phyloP scores from a whole-genome alignment of 768 basidiomycete species.

The Chalciporus chontae region DNA sequence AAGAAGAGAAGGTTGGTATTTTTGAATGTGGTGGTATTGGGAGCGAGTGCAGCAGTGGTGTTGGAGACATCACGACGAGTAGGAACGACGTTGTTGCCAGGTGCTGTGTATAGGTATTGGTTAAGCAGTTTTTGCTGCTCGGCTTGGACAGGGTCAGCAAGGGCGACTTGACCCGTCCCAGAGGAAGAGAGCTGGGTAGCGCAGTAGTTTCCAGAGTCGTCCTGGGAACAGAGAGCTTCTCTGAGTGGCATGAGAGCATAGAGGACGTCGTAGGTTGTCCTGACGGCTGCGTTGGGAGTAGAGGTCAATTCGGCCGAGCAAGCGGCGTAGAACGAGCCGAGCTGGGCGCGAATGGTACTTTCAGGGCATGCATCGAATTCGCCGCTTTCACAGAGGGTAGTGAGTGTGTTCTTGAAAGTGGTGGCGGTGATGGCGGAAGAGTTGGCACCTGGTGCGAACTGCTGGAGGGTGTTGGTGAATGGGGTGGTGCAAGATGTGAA shows the following conservation, averaged over 20 bases:
- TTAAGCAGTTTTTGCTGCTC: constrained; percentile 12
- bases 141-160: constrained; percentile 9
- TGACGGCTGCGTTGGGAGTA: constrained; percentile 44
- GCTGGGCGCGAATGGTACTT: constrained; percentile 52
- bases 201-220: constrained; percentile 70
- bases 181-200: constrained; percentile 41
- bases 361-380: constrained; percentile 51
- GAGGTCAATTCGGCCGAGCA: constrained; percentile 72
- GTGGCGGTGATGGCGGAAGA: constrained; percentile 38
- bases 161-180: constrained; percentile 18
- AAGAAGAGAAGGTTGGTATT: constrained; percentile 76
- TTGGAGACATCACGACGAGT: constrained; percentile 26
- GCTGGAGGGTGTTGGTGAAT: constrained; percentile 56
- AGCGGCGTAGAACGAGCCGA: constrained; percentile 64
- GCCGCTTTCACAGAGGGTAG: constrained; percentile 48
- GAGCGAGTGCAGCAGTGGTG: constrained; percentile 33
- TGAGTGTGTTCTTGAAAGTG: constrained; percentile 50
- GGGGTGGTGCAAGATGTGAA: constrained; percentile 60
- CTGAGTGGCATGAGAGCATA: constrained; percentile 68
- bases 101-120: constrained; percentile 25
- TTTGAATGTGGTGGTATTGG: constrained; percentile 54
- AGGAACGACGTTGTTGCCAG: constrained; percentile 17
- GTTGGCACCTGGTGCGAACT: constrained; percentile 47
- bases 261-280: constrained; percentile 72
- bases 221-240: constrained; percentile 71